These are phyloP conservation scores for Circinella umbellata DNA, from an alignment of 371 early-diverging fungal genomes.

Conservation along the genomic window DNA sequence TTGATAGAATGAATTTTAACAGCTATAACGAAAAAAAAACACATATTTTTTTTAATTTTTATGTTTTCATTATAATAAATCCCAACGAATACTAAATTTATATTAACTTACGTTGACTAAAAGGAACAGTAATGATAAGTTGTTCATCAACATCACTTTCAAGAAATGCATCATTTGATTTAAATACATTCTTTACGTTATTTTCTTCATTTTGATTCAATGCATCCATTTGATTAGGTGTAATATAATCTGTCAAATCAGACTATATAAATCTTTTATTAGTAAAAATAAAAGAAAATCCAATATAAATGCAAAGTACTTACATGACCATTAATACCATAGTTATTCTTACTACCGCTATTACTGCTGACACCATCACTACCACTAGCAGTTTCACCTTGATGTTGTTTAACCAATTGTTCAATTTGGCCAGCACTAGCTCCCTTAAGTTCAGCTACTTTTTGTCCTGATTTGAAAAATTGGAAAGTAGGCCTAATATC, in stretches of 20 bases:
- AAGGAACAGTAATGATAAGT: slow-evolving; percentile 83
- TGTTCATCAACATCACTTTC: slow-evolving; percentile 96
- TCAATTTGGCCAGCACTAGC: slow-evolving; percentile 65
- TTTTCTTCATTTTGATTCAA: slow-evolving; percentile 83
- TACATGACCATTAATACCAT: slow-evolving; percentile 63
- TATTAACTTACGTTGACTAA: slow-evolving; percentile 71
- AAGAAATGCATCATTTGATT: slow-evolving; percentile 66
- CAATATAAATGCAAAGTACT: neutral
- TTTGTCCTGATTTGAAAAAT: slow-evolving; percentile 67
- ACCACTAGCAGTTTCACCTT: slow-evolving; percentile 29
- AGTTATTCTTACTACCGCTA: slow-evolving; percentile 35
- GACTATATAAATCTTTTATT: slow-evolving; percentile 32
- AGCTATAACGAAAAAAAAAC: too few species aligned
- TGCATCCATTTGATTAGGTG: slow-evolving; percentile 81
- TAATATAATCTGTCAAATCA: slow-evolving; percentile 74
- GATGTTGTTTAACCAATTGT: slow-evolving; percentile 57
- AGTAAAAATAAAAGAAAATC: neutral
- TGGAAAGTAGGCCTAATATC: slow-evolving; percentile 61
- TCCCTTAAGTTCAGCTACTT: slow-evolving; percentile 73
- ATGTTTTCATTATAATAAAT: too few species aligned
- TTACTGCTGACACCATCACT: slow-evolving; percentile 23
- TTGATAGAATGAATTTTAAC: slow-evolving; percentile 91
- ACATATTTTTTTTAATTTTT: too few species aligned
- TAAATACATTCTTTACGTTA: slow-evolving; percentile 78
- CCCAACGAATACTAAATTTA: neutral